Conservation (phyloP, 139 green algal genomes). For the Penium margaritaceum region DNA sequence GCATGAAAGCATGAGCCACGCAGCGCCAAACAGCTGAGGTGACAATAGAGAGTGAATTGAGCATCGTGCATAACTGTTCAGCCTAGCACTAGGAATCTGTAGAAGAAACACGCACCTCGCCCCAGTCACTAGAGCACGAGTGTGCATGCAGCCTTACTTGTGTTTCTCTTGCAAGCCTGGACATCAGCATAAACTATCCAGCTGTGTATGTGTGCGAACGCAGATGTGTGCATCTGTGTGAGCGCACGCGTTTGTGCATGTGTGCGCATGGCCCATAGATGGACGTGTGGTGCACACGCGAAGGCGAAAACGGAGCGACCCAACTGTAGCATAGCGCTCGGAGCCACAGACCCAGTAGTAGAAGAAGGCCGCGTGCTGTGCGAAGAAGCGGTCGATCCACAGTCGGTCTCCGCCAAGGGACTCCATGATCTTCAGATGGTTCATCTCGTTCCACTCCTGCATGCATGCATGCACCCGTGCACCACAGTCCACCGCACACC, state of each 20-base stretch:
- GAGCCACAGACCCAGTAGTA: conserved; percentile 48
- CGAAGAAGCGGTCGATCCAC: conserved; percentile 69
- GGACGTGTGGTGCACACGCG: neutral
- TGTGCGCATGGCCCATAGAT: neutral
- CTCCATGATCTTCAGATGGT: conserved; percentile 46
- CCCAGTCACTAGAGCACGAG: too few relatives aligned
- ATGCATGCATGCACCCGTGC: conserved; percentile 7
- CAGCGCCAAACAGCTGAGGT: too few relatives aligned
- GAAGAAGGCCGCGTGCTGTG: conserved; percentile 50
- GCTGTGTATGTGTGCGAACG: neutral
- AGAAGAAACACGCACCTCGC: too few relatives aligned
- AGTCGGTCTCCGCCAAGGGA: conserved; percentile 76
- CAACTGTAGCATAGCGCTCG: neutral
- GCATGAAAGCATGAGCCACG: too few relatives aligned
- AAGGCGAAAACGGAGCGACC: neutral
- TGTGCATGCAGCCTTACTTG: too few relatives aligned
- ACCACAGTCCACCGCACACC: too few relatives aligned
- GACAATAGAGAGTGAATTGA: too few relatives aligned
- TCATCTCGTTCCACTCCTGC: conserved; percentile 50
- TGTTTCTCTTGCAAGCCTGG: too few relatives aligned
- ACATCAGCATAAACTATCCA: too few relatives aligned
- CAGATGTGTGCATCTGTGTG: conserved; percentile 16
- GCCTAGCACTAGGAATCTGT: too few relatives aligned
- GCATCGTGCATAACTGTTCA: too few relatives aligned
- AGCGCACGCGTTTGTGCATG: neutral